A percentile compares a stretch with the other conserved stretches of the same genome.
Evolutionary conservation across 2,329 filamentous ascomycete species (phyloP).

Genomic region (Pseudofabraea citricarpa): DNA sequence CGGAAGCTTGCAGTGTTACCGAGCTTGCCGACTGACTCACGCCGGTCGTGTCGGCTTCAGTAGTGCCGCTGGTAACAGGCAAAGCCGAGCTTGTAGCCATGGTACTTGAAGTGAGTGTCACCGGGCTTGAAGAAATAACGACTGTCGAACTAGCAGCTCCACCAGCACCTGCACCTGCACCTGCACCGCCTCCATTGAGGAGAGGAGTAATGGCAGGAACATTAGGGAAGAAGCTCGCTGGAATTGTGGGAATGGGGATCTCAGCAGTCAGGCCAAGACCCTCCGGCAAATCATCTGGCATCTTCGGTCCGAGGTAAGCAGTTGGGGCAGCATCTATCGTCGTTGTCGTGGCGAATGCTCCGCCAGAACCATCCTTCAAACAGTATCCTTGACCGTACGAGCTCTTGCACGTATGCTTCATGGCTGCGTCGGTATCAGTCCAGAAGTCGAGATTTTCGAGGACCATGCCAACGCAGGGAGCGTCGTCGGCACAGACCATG

Average conservation of each 20-base stretch:
- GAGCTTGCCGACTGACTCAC: too few species aligned
- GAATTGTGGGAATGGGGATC: slow-evolving; percentile 10
- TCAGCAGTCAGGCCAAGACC: slow-evolving; percentile 5
- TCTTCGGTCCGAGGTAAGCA: slow-evolving; percentile 9
- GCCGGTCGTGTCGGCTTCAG: too few species aligned
- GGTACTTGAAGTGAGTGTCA: too few species aligned
- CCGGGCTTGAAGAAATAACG: too few species aligned
- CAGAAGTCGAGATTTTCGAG: slow-evolving; percentile 48
- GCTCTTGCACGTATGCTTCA: slow-evolving; percentile 41
- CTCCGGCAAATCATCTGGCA: slow-evolving; percentile 7
- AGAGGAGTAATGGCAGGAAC: not conserved
- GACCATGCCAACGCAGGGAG: slow-evolving; percentile 47
- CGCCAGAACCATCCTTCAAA: slow-evolving; percentile 23
- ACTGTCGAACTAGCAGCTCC: not conserved
- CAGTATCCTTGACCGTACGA: slow-evolving; percentile 45
- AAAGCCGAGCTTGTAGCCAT: too few species aligned
- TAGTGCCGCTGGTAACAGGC: too few species aligned
- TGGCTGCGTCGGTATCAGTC: slow-evolving; percentile 39
- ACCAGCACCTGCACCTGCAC: not conserved
- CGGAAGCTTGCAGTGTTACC: too few species aligned
- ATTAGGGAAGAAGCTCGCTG: slow-evolving; percentile 12
- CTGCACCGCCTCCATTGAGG: not conserved
- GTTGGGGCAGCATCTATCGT: slow-evolving; percentile 10
- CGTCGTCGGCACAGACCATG: slow-evolving; percentile 42
- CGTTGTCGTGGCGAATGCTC: not conserved